Evolutionary conservation across 106 monocot species (phyloP), one percentile per base, ranked within the genome.

Genomic region (Allium cepa): DNA sequence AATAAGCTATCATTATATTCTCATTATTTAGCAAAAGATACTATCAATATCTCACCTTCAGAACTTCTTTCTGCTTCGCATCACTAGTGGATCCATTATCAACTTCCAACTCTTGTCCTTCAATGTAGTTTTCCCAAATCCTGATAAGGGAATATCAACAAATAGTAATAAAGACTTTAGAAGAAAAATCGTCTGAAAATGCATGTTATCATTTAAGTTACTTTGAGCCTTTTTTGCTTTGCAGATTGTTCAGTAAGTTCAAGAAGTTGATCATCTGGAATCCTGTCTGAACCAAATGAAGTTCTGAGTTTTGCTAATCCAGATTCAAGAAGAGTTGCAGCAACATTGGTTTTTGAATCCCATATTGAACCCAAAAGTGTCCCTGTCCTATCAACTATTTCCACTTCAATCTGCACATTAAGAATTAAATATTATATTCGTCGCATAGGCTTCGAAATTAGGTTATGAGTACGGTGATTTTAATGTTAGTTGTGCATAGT

Each of bases 61-160:
- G n/a, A n/a, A n/a, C n/a, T n/a, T n/a, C n/a, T n/a, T n/a, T n/a
- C n/a, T n/a, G n/a, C n/a, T n/a, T n/a, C 36, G 71, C 27, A 71
- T 86, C 82, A 53, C 73, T 26, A 11, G 72, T 26, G 63, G 87
- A 49, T 62, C 83, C 99, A 81, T 99, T 93, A 58, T 73, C 26
- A 58, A 49, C 62, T 77, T 92, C 93, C 60, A 90, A 84, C 4
- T 36, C 36, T 36, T 36, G 36, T 47, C 99, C 99, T 74, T 99
- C 99, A 63, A 83, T 79, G 71, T 87, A 85, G 61, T 90, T 93
- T 73, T 99, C 99, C 99, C 92, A 99, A 58, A 93, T 78, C 99
- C 93, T 49, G 17, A 66, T n/a, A n/a, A 62, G 62, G 7, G 6
- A 26, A 26, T n/a, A 53, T 9, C 22, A 52, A 56, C 49, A n/a